A percentile compares a stretch with the other conserved stretches of the same genome.
phyloP scores from a whole-genome alignment of 78 protist genomes.

The Dictyostelium citrinum region DNA sequence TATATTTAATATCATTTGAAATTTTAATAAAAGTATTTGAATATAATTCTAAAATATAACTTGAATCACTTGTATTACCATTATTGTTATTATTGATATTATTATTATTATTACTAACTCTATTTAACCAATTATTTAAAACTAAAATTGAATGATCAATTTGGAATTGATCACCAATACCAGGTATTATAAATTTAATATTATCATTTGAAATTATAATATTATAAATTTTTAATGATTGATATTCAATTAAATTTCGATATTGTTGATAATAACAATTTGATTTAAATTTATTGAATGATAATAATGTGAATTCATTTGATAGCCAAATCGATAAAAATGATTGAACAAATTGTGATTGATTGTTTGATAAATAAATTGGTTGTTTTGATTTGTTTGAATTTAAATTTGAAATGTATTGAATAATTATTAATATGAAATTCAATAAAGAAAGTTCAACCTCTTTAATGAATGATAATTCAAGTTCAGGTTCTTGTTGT shows the following conservation, averaged over 20 bases:
- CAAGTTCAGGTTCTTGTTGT: background rate
- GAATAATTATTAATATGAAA: background rate
- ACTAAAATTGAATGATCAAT: background rate
- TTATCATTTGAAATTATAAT: conserved; percentile 14
- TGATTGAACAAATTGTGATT: conserved; percentile 42
- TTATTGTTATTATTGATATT: no score
- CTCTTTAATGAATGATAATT: background rate
- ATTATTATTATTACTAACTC: background rate
- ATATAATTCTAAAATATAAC: background rate
- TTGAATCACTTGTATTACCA: background rate
- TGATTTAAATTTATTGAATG: background rate
- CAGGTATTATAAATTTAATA: background rate
- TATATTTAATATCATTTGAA: background rate
- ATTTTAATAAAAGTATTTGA: conserved; percentile 7
- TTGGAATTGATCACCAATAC: background rate
- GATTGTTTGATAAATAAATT: conserved; percentile 34
- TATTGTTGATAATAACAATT: background rate
- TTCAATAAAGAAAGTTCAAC: background rate
- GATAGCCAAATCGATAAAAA: background rate
- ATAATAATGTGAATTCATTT: background rate
- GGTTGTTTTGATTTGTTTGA: background rate
- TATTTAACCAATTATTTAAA: background rate
- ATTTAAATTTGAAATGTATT: background rate
- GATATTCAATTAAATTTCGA: background rate
- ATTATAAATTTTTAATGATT: conserved; percentile 43